Evolutionary conservation across 2,329 filamentous ascomycete genomes (phyloP).

Genomic region (Beauveria pseudobassiana): DNA sequence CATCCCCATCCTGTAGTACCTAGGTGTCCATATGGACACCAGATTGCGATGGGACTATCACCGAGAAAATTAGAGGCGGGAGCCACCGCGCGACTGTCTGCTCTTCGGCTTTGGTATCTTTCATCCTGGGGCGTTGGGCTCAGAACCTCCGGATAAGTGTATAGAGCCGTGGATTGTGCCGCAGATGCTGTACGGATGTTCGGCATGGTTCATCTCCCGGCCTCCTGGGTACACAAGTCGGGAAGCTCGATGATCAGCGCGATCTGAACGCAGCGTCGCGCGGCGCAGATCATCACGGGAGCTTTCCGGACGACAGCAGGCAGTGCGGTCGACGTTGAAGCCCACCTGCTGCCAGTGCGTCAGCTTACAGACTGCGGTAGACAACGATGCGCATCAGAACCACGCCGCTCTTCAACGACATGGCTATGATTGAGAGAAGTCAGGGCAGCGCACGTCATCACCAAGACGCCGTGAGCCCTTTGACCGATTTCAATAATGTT

Average conservation of each 20-base stretch:
- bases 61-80: neutral
- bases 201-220: neutral
- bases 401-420: too few species aligned
- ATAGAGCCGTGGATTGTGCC: neutral
- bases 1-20: neutral
- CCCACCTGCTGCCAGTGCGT: too few species aligned
- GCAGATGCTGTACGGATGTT: neutral
- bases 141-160: neutral
- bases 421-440: too few species aligned
- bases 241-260: too few species aligned
- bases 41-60: neutral
- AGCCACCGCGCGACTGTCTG: neutral
- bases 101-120: neutral
- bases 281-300: rapidly evolving
- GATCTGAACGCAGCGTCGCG: too few species aligned
- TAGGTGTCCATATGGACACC: neutral
- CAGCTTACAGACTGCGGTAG: too few species aligned
- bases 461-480: too few species aligned
- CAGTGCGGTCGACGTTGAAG: too few species aligned
- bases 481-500: too few species aligned
- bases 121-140: neutral
- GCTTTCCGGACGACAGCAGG: too few species aligned
- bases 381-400: too few species aligned
- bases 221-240: neutral
- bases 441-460: too few species aligned